phyloP scores from a whole-genome alignment of 768 basidiomycete species.

The Calocybe indica region DNA sequence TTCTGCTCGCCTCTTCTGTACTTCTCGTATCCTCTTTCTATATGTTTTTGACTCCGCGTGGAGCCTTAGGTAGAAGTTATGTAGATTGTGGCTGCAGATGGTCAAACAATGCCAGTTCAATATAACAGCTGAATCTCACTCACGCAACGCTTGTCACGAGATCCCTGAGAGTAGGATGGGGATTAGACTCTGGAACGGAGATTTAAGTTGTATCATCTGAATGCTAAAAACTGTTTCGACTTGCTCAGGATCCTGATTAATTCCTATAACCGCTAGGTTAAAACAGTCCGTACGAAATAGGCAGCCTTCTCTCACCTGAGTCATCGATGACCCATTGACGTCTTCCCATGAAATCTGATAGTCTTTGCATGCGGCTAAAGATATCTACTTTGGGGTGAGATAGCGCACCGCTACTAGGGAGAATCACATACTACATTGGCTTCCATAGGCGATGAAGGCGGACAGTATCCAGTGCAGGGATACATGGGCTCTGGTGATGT shows the following conservation, averaged over 20 bases:
- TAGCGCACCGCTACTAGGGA: neutral
- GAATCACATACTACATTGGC: constrained; percentile 25
- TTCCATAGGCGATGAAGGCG: constrained; percentile 5
- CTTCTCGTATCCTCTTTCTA: constrained; percentile 13
- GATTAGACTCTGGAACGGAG: constrained; percentile 16
- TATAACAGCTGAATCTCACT: neutral
- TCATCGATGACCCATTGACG: constrained; percentile 29
- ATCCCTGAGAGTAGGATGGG: constrained; percentile 20
- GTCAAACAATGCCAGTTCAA: neutral
- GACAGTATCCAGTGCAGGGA: constrained; percentile 26
- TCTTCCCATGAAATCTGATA: constrained; percentile 32
- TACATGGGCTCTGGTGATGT: constrained; percentile 25
- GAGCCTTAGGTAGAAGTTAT: constrained; percentile 20
- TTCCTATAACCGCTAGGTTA: constrained; percentile 3
- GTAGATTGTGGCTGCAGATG: constrained; percentile 23
- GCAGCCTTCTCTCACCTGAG: constrained; percentile 14
- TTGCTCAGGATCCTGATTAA: constrained; percentile 16
- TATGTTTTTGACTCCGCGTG: constrained; percentile 20
- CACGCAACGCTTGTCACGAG: constrained; percentile 26
- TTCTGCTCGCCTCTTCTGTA: constrained; percentile 11
- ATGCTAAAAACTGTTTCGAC: neutral
- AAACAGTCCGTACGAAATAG: neutral
- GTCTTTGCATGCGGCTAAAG: constrained; percentile 30
- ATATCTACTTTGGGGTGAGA: constrained; percentile 17
- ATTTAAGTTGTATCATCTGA: neutral